Percentiles rank a stretch among this genome's conserved stretches.
These are phyloP conservation scores for Dryas integrifolia DNA, from an alignment of 331 rosid species.

Conservation along the genomic window DNA sequence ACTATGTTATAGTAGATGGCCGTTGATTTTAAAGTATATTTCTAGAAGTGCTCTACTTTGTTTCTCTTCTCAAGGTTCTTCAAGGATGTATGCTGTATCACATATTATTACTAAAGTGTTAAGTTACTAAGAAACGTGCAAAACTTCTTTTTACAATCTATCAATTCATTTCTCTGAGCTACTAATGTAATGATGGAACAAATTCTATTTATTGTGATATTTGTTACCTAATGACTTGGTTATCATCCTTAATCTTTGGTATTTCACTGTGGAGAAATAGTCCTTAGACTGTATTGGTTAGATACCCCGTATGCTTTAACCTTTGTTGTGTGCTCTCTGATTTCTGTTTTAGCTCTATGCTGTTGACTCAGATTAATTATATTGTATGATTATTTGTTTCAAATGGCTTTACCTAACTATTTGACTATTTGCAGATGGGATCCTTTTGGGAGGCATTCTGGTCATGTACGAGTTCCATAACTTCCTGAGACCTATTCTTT, in stretches of 20 bases:
- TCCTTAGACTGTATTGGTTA: not conserved
- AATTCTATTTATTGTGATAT: not conserved
- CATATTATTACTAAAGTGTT: too few species aligned
- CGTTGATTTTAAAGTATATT: too few species aligned
- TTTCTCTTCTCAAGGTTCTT: too few species aligned
- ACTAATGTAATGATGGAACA: not conserved
- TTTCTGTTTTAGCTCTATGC: not conserved
- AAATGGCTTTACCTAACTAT: constrained; percentile 10
- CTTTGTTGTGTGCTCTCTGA: not conserved
- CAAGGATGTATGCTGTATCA: too few species aligned
- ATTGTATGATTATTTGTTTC: constrained; percentile 22
- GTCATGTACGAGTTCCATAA: constrained; percentile 88
- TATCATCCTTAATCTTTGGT: not conserved
- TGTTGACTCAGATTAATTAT: not conserved
- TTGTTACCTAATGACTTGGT: not conserved
- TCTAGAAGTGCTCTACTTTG: too few species aligned
- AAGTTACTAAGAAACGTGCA: too few species aligned
- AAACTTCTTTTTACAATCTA: not conserved
- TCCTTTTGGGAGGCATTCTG: constrained; percentile 92
- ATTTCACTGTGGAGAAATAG: not conserved
- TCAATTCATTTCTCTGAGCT: not conserved
- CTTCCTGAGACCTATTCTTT: constrained; percentile 70
- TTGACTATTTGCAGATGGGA: constrained; percentile 71
- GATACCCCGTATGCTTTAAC: not conserved
- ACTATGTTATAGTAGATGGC: too few species aligned